Base-by-base conservation (phyloP, 2,329 filamentous ascomycete genomes). In the Macrophomina tecta region DNA sequence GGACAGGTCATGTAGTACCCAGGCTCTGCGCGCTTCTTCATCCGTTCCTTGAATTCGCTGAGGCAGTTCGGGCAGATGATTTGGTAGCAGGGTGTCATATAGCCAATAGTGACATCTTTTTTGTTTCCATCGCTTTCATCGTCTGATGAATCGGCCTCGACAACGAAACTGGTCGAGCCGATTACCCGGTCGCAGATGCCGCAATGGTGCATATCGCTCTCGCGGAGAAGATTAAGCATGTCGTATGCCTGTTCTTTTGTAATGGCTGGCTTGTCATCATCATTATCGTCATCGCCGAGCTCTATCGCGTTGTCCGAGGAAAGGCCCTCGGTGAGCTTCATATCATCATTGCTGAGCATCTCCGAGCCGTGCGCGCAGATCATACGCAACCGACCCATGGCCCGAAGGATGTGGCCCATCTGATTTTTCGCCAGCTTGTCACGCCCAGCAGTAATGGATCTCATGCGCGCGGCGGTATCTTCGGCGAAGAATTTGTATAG, bases 331-430 rank as follows among this genome's bases (percentile, higher is more conserved):
- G 94, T 87, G 3, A 91, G 84, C 70, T 90, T 89, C 53, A 97
- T 82, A 73, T 98, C 94, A 23, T 94, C 90, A 42, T 94, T 89
- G 66, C 89, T 92, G 2, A 99, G 85, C 7, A 99, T 86, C 68
- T 98, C 94, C 70, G 91, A 91, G n/a, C 95, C 95, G 76, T 97
- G 94, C 1, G 94, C 95, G 75, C 94, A 97, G 62, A 98, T 91
- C 48, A 97, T 85, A 9, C 95, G 91, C 18, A 99, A 86, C 36
- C 94, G 90, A 70, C 96, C 86, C 74, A 99, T 97, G 4, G 93
- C 92, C 70, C 95, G 94, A 68, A 99, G 81, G 55, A 99, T 95
- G 72, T 97, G 92, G 55, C 95, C 94, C 74, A 97, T 97, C n/a
- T 91, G 91, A 71, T 90, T 92, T 49, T 94, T 94, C 48, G 91